A percentile compares a stretch with the other conserved stretches of the same genome.
phyloP scores from a whole-genome alignment of 202 grass and related monocot genomes.

The Dendrocalamus latiflorus region DNA sequence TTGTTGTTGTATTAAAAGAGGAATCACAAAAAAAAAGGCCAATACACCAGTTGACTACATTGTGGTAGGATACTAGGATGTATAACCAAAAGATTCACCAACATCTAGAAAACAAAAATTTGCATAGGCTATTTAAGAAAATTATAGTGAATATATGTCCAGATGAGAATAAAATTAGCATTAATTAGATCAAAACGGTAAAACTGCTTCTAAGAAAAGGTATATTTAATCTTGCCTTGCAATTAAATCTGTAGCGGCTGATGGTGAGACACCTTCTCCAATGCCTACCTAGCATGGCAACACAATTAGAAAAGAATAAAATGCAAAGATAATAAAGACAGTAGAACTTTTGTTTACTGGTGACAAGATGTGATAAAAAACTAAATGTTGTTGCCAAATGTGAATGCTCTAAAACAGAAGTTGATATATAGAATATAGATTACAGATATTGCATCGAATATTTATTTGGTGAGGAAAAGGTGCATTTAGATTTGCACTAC shows the following conservation, averaged over 20 bases:
- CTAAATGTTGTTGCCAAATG: not conserved
- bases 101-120: not conserved
- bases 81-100: conserved; percentile 11
- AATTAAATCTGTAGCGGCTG: no score
- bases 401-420: conserved; percentile 5
- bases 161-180: conserved; percentile 20
- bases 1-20: conserved; percentile 11
- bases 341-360: not conserved
- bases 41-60: not conserved
- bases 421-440: conserved; percentile 7
- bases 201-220: not conserved
- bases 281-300: conserved; percentile 69
- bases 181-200: not conserved
- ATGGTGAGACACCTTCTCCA: no score
- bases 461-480: conserved; percentile 4
- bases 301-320: conserved; percentile 22
- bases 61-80: not conserved
- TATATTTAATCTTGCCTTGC: conserved; percentile 51
- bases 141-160: not conserved
- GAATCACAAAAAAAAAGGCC: not conserved
- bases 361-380: not conserved
- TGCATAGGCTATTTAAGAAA: not conserved
- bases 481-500: not conserved
- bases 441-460: not conserved
- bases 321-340: conserved; percentile 7